These are phyloP conservation scores for Spatholobus suberectus DNA, from an alignment of 306 rosid genomes.

Conservation along the genomic window DNA sequence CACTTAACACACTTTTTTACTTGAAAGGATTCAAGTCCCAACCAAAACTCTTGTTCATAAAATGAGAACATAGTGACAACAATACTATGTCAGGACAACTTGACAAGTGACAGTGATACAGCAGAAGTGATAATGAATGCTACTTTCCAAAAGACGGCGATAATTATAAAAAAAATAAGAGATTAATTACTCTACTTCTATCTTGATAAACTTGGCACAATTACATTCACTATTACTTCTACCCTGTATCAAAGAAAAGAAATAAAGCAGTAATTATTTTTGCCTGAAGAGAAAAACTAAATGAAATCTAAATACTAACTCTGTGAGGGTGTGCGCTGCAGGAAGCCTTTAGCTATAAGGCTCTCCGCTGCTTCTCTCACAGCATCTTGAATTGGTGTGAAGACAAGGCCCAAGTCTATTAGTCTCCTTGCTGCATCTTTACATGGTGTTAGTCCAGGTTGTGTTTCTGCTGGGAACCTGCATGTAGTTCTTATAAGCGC, in stretches of 20 bases:
- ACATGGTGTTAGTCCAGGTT: constrained; percentile 69
- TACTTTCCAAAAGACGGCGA: constrained; percentile 35
- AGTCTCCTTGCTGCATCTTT: constrained; percentile 77
- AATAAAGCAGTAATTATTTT: constrained; percentile 1
- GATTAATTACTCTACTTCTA: not conserved
- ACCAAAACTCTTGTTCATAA: not conserved
- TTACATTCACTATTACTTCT: constrained; percentile 39
- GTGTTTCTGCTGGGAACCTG: constrained; percentile 80
- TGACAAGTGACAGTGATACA: not conserved
- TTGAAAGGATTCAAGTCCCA: not conserved
- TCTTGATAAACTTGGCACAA: constrained; percentile 12
- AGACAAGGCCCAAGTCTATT: constrained; percentile 69
- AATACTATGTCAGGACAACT: not conserved
- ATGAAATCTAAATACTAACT: not conserved
- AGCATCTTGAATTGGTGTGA: constrained; percentile 78
- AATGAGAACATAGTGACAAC: not conserved
- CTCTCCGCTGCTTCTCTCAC: constrained; percentile 72
- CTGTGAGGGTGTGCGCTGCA: constrained; percentile 38
- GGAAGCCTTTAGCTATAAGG: constrained; percentile 68
- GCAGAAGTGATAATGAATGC: constrained; percentile 20
- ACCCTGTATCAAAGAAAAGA: constrained; percentile 19
- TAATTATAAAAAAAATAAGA: constrained; percentile 13
- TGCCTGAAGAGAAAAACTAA: not conserved
- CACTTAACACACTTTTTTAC: not conserved
- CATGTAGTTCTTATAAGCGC: constrained; percentile 33